phyloP scores from a whole-genome alignment of 345 rosid species.

The Bruguiera parviflora region DNA sequence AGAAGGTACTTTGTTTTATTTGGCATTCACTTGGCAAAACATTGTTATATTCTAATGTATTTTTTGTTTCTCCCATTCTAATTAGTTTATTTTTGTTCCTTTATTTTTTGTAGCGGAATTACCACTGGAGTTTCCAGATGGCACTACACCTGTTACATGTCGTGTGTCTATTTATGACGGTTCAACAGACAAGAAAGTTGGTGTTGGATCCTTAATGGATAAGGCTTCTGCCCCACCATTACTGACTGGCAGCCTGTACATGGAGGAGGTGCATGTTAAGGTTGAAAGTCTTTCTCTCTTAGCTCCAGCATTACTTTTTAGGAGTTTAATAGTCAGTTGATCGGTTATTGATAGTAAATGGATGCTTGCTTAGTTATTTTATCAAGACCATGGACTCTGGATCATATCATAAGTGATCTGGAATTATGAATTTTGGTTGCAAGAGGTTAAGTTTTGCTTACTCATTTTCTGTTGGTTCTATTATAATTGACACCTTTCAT shows the following conservation, averaged over 20 bases:
- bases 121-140: slow-evolving; percentile 97
- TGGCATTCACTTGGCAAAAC: neutral
- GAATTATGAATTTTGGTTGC: neutral
- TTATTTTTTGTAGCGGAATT: slow-evolving; percentile 57
- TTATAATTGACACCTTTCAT: slow-evolving; percentile 7
- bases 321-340: slow-evolving; percentile 6
- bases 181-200: slow-evolving; percentile 82
- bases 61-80: slow-evolving; percentile 1
- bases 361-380: slow-evolving; percentile 10
- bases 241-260: slow-evolving; percentile 73
- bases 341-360: slow-evolving; percentile 8
- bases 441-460: neutral
- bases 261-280: slow-evolving; percentile 95
- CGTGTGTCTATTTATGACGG: slow-evolving; percentile 86
- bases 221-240: slow-evolving; percentile 81
- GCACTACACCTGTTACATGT: slow-evolving; percentile 95
- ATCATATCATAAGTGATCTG: neutral
- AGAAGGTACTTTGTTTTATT: slow-evolving; percentile 52
- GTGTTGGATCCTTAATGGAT: slow-evolving; percentile 78
- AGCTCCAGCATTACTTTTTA: neutral
- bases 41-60: too few relatives aligned
- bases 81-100: slow-evolving; percentile 4
- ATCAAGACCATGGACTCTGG: slow-evolving; percentile 3
- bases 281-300: slow-evolving; percentile 35
- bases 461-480: neutral